Percentiles rank a stretch among this genome's conserved stretches.
Conservation (phyloP, 1,284 basidiomycete species). For the Malassezia dermatis region DNA sequence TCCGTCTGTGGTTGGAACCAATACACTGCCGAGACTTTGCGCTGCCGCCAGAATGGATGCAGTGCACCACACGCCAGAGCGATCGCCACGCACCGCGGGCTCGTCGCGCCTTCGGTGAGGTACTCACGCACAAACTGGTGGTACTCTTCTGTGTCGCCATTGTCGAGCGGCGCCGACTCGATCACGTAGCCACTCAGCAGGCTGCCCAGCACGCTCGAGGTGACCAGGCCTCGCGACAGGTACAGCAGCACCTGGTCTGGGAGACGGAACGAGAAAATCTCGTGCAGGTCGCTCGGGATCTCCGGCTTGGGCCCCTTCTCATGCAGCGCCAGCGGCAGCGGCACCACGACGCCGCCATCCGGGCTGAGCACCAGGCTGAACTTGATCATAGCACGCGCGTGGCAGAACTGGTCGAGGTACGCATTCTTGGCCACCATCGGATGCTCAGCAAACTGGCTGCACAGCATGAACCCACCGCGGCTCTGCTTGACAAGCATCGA, state of each 20-base stretch:
- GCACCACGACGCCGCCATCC: slow-evolving; percentile 70
- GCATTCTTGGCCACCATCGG: slow-evolving; percentile 64
- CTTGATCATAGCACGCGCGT: slow-evolving; percentile 82
- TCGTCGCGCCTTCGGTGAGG: slow-evolving; percentile 76
- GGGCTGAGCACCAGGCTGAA: slow-evolving; percentile 81
- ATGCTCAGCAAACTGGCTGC: slow-evolving; percentile 48
- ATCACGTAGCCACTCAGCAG: slow-evolving; percentile 69
- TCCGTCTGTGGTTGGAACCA: slow-evolving; percentile 34
- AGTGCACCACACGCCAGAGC: slow-evolving; percentile 35
- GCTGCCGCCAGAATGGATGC: slow-evolving; percentile 40
- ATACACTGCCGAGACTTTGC: slow-evolving; percentile 38
- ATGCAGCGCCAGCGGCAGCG: slow-evolving; percentile 63
- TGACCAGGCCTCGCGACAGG: slow-evolving; percentile 78
- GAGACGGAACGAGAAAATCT: slow-evolving; percentile 85
- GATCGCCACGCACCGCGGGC: slow-evolving; percentile 77
- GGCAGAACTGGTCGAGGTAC: slow-evolving; percentile 78
- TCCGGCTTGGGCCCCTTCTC: slow-evolving; percentile 51
- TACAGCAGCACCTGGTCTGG: slow-evolving; percentile 96
- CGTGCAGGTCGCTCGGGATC: slow-evolving; percentile 79
- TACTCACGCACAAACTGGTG: slow-evolving; percentile 87
- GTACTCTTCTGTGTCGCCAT: slow-evolving; percentile 89
- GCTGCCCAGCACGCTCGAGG: slow-evolving; percentile 78
- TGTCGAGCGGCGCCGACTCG: slow-evolving; percentile 82
- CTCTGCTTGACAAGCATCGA: slow-evolving; percentile 49
- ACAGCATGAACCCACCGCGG: slow-evolving; percentile 34